Percentiles rank a stretch among this genome's conserved stretches.
Conservation (phyloP, 129 eudicot genomes). For the Helianthus tuberosus region DNA sequence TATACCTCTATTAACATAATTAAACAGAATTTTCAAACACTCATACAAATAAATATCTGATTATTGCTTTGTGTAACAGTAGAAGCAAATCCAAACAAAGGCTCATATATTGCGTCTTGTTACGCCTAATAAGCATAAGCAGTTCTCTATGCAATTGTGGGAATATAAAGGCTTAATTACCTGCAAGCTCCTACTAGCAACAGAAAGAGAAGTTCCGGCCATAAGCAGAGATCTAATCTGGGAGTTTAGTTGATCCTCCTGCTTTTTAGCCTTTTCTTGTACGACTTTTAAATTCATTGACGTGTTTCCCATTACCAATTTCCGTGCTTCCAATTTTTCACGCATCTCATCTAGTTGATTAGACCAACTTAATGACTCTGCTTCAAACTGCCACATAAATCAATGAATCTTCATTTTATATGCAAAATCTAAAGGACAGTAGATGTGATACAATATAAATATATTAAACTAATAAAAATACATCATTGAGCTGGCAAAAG, state of each 20-base stretch:
- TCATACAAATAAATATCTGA: not conserved
- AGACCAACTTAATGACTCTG: constrained; percentile 66
- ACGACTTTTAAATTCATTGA: constrained; percentile 84
- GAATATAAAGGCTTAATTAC: constrained; percentile 33
- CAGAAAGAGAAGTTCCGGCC: constrained; percentile 86
- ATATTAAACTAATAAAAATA: not conserved
- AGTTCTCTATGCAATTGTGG: not conserved
- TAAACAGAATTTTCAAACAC: not conserved
- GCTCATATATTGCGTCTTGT: no score
- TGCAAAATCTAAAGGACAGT: not conserved
- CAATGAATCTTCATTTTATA: constrained; percentile 5
- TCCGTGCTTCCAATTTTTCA: constrained; percentile 71
- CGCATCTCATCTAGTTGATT: constrained; percentile 85
- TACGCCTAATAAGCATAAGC: not conserved
- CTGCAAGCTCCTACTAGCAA: constrained; percentile 75
- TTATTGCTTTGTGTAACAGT: constrained; percentile 4
- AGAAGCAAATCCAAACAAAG: constrained; percentile 8
- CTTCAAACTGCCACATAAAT: constrained; percentile 54
- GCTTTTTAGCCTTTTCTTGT: constrained; percentile 78
- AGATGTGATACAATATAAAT: not conserved
- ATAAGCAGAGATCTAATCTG: constrained; percentile 82
- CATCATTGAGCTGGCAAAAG: not conserved
- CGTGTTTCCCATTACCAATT: constrained; percentile 84
- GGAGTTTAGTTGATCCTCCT: constrained; percentile 77
- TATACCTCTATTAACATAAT: not conserved